Evolutionary conservation across 1,139 yeast species (phyloP).

Genomic region (Schwanniomyces etchellsii): DNA sequence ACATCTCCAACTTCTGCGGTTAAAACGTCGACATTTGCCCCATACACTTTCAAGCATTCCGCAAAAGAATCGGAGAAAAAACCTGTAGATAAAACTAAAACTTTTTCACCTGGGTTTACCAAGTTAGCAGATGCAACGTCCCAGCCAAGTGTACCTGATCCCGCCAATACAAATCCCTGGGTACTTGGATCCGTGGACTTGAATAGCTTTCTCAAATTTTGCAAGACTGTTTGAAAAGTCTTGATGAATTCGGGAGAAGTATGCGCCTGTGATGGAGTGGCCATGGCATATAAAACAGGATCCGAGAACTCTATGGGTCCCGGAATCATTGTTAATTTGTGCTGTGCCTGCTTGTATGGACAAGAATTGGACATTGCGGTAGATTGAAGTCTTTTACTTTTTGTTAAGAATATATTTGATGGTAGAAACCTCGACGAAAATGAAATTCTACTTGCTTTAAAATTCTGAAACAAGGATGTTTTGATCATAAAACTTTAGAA

Average conservation of each 20-base stretch:
- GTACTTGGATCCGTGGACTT: conserved; percentile 59
- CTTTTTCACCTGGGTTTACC: conserved; percentile 60
- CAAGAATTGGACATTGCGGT: neutral
- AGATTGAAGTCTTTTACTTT: too few relatives aligned
- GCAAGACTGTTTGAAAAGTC: conserved; percentile 65
- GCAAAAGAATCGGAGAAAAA: conserved; percentile 86
- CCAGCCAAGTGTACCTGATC: conserved; percentile 96
- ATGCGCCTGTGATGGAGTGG: conserved; percentile 84
- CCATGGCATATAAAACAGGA: conserved; percentile 74
- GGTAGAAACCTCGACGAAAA: too few relatives aligned
- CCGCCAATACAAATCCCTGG: conserved; percentile 79
- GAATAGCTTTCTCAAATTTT: conserved; percentile 68
- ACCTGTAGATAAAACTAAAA: conserved; percentile 85
- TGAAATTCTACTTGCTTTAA: too few relatives aligned
- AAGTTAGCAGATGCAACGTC: conserved; percentile 81
- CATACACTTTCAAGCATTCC: conserved; percentile 68
- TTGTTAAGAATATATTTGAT: too few relatives aligned
- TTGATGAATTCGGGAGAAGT: conserved; percentile 82
- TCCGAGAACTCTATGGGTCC: conserved; percentile 93
- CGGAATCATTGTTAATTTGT: conserved; percentile 71
- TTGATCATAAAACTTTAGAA: too few relatives aligned
- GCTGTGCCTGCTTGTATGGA: conserved; percentile 41
- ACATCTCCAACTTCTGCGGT: conserved; percentile 71
- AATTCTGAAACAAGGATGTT: too few relatives aligned
- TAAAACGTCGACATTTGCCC: conserved; percentile 60